Conservation (phyloP, 2,329 filamentous ascomycete genomes). For the Fusarium sambucinum region DNA sequence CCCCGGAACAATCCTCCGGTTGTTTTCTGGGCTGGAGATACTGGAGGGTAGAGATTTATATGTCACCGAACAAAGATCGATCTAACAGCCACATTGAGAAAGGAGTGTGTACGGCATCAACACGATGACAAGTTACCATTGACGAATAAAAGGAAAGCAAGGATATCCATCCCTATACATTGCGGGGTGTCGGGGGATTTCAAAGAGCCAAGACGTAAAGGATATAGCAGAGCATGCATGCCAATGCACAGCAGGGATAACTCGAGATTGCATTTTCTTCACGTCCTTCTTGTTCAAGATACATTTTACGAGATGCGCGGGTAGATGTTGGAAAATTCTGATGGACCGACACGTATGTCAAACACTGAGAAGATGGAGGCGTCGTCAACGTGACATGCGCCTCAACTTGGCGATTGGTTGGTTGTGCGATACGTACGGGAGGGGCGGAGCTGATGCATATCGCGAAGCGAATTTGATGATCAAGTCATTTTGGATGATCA, state of each 20-base stretch:
- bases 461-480: neutral
- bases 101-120: conserved; percentile 10
- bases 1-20: neutral
- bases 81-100: neutral
- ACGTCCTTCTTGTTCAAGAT: conserved; percentile 25
- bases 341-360: conserved; percentile 7
- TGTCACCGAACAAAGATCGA: neutral
- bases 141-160: conserved; percentile 27
- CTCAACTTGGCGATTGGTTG: conserved; percentile 30
- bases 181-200: conserved; percentile 27
- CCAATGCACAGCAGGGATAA: conserved; percentile 4
- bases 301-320: conserved; percentile 14
- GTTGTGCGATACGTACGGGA: conserved; percentile 8
- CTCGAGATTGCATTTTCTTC: neutral
- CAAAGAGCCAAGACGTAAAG: conserved; percentile 12
- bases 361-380: conserved; percentile 24
- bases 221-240: conserved; percentile 12
- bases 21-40: conserved; percentile 2
- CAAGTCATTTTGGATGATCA: neutral
- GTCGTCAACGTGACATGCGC: conserved; percentile 39
- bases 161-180: neutral
- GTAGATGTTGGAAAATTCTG: neutral
- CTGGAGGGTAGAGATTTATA: neutral
- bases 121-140: conserved; percentile 26
- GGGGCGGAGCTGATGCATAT: conserved; percentile 21